Evolutionary conservation across 768 basidiomycete genomes (phyloP).

Genomic region (Xerocomellus intermedius): DNA sequence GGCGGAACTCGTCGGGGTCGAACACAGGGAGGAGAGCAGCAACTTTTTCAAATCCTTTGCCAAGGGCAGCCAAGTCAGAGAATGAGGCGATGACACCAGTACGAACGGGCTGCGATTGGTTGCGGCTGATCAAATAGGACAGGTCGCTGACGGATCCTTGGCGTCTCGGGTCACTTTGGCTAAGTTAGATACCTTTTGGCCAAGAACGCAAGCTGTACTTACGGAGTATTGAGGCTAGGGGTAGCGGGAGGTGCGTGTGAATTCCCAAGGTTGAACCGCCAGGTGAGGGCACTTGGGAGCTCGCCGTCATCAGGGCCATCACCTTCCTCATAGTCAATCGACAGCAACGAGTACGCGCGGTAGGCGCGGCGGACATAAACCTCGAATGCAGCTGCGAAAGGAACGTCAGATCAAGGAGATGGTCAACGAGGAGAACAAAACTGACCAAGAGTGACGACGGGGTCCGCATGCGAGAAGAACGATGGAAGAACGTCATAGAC

Average conservation of each 20-base stretch:
- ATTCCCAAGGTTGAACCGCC: constrained; percentile 94
- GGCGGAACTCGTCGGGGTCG: constrained; percentile 65
- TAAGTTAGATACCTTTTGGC: constrained; percentile 3
- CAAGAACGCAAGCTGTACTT: constrained; percentile 4
- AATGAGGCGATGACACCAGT: constrained; percentile 92
- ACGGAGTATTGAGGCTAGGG: constrained; percentile 53
- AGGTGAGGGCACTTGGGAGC: constrained; percentile 74
- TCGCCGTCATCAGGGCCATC: constrained; percentile 83
- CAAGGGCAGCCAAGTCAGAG: constrained; percentile 65
- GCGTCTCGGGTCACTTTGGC: constrained; percentile 59
- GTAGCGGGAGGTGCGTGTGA: constrained; percentile 85
- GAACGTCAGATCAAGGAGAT: background rate
- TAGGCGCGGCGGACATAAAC: constrained; percentile 96
- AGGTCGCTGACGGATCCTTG: constrained; percentile 95
- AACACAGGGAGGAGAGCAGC: constrained; percentile 73
- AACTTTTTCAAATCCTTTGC: constrained; percentile 73
- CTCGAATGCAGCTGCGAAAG: constrained; percentile 77
- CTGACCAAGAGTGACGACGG: constrained; percentile 80
- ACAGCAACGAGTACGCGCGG: constrained; percentile 86
- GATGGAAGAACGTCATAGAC: constrained; percentile 96
- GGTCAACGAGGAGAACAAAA: constrained; percentile 2
- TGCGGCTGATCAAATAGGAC: constrained; percentile 84
- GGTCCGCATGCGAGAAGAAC: constrained; percentile 88
- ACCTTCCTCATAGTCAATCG: constrained; percentile 94
- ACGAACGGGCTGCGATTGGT: constrained; percentile 86